Evolutionary conservation across 257 asterid genomes (phyloP).

Genomic region (Penstemon newberryi): DNA sequence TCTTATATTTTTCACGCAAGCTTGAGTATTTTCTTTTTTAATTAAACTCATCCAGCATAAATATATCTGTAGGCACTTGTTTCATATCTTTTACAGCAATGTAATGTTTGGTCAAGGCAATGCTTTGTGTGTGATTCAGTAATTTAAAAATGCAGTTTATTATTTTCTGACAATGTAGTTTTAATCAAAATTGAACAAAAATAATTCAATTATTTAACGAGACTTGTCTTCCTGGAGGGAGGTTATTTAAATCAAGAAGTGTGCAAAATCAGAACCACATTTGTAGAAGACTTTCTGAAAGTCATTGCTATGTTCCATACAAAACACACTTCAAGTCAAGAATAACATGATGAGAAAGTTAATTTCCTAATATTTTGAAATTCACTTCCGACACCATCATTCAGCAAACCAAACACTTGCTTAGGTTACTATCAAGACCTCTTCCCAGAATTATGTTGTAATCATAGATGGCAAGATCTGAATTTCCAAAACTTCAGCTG

Average conservation of each 20-base stretch:
- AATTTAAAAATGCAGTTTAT: not conserved
- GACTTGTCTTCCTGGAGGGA: conserved; percentile 11
- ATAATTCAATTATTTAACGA: conserved; percentile 15
- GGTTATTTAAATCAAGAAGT: conserved; percentile 13
- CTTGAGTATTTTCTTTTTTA: not conserved
- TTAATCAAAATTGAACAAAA: not conserved
- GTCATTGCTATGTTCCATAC: not conserved
- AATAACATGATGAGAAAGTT: not conserved
- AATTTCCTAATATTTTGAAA: not conserved
- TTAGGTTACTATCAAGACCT: not conserved
- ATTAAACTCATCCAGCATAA: too few relatives aligned
- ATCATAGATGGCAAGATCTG: not conserved
- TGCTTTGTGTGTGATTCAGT: conserved; percentile 7
- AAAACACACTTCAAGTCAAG: not conserved
- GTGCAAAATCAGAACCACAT: not conserved
- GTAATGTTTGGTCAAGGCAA: not conserved
- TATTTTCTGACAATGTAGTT: not conserved
- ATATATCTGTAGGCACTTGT: conserved; percentile 15
- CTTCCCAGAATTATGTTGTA: not conserved
- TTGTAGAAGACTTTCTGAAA: not conserved
- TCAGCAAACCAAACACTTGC: conserved; percentile 6
- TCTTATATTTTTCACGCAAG: conserved; percentile 11
- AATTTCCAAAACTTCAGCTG: not conserved
- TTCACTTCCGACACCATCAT: conserved; percentile 5
- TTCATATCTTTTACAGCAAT: conserved; percentile 2